These are phyloP conservation scores for Aspergillus sp. DNA, from an alignment of 2,329 filamentous ascomycete genomes.

Conservation along the genomic window DNA sequence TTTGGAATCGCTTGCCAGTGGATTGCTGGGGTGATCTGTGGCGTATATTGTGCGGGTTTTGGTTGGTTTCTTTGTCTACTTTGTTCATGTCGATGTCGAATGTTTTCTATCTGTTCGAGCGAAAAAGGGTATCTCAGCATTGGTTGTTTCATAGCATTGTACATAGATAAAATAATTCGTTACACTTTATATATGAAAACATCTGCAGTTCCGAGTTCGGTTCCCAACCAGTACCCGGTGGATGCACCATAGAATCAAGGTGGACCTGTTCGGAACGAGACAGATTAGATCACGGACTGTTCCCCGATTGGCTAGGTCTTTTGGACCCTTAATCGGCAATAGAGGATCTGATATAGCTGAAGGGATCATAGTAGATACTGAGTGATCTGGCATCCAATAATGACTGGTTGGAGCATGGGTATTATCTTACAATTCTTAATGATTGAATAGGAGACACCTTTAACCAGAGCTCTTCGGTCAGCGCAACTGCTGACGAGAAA, in stretches of 20 bases:
- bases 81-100: constrained; percentile 8
- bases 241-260: background rate
- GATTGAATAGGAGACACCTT: no score
- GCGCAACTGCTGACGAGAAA: no score
- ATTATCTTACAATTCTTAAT: no score
- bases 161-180: background rate
- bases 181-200: background rate
- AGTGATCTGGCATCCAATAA: no score
- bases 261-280: background rate
- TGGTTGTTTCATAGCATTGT: background rate
- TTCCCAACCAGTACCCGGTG: no score
- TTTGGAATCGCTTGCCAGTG: constrained; percentile 41
- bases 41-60: constrained; percentile 3
- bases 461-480: no score
- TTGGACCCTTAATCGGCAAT: no score
- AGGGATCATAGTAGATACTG: no score
- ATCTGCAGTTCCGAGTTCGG: no score
- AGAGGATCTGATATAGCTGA: no score
- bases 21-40: constrained; percentile 30
- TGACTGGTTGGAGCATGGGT: no score
- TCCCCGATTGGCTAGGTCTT: background rate
- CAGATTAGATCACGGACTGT: background rate
- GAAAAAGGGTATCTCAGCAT: constrained; percentile 3
- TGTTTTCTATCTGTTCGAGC: constrained; percentile 12
- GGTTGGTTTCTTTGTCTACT: background rate